A percentile compares a stretch with the other conserved stretches of the same genome.
phyloP scores from a whole-genome alignment of 1,284 basidiomycete genomes.

The Ceraceosorus bombacis region DNA sequence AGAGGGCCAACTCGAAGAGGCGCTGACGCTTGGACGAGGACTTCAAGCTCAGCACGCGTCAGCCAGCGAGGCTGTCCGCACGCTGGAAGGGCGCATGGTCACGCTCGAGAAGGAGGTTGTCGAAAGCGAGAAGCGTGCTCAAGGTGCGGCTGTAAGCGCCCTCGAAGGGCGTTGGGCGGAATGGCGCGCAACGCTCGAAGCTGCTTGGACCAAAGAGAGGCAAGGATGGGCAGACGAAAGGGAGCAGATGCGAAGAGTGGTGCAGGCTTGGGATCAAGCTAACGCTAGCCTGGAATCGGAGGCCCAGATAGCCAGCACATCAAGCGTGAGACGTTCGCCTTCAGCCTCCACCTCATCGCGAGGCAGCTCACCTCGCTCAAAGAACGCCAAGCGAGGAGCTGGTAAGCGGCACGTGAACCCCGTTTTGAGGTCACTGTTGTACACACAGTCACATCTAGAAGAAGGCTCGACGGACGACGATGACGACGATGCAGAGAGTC shows the following conservation, averaged over 20 bases:
- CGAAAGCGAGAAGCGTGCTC: background rate
- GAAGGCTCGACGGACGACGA: slow-evolving; percentile 7
- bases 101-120: slow-evolving; percentile 50
- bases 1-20: slow-evolving; percentile 66
- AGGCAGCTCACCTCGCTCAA: slow-evolving; percentile 2
- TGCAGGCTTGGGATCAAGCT: slow-evolving; percentile 72
- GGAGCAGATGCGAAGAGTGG: slow-evolving; percentile 64
- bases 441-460: slow-evolving; percentile 4
- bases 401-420: slow-evolving; percentile 31
- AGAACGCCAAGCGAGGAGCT: slow-evolving; percentile 11
- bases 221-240: slow-evolving; percentile 76
- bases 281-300: slow-evolving; percentile 51
- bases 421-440: slow-evolving; percentile 25
- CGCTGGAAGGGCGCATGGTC: slow-evolving; percentile 59
- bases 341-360: background rate
- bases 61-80: slow-evolving; percentile 69
- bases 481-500: background rate
- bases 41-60: slow-evolving; percentile 71
- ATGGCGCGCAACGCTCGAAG: slow-evolving; percentile 51
- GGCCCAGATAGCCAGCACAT: background rate
- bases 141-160: slow-evolving; percentile 17
- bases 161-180: slow-evolving; percentile 69
- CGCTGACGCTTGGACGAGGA: slow-evolving; percentile 64
- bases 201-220: slow-evolving; percentile 55
- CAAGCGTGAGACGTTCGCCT: background rate